phyloP scores from a whole-genome alignment of 768 basidiomycete species.

The Podaxis sp. region DNA sequence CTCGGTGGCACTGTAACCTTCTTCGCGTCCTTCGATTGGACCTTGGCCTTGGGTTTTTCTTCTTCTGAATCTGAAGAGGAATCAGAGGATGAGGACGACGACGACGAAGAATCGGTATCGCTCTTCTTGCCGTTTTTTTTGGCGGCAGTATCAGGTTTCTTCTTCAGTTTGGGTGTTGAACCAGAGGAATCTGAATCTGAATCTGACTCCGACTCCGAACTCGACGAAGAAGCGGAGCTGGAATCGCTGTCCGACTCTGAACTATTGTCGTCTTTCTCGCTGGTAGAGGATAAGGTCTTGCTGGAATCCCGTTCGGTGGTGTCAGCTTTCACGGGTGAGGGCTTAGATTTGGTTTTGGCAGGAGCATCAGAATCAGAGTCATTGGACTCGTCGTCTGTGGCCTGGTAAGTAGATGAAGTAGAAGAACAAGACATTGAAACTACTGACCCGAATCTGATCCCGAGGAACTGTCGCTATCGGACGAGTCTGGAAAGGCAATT shows the following conservation, averaged over 20 bases:
- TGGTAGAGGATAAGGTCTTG: conserved; percentile 28
- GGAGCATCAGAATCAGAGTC: conserved; percentile 20
- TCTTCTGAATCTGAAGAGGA: conserved; percentile 14
- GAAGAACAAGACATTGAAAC: not conserved
- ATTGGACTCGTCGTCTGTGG: conserved; percentile 34
- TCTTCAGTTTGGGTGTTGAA: conserved; percentile 4
- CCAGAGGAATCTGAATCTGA: conserved; percentile 2
- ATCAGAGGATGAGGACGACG: conserved; percentile 19
- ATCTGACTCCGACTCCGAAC: conserved; percentile 23
- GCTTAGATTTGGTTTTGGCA: conserved; percentile 13
- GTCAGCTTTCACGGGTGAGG: conserved; percentile 11
- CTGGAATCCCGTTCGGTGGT: conserved; percentile 35
- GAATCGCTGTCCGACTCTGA: conserved; percentile 24
- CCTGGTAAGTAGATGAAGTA: conserved; percentile 9
- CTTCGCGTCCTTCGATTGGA: conserved; percentile 15
- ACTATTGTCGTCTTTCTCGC: not conserved
- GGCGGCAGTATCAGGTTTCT: not conserved
- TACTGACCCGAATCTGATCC: conserved; percentile 5
- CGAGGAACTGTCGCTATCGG: conserved; percentile 1
- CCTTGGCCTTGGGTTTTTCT: conserved; percentile 8
- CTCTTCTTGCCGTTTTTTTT: not conserved
- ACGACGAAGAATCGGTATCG: conserved; percentile 23
- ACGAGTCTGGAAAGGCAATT: not conserved
- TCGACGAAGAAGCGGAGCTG: conserved; percentile 9
- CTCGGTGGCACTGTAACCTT: conserved; percentile 4